These are phyloP conservation scores for Sapria himalayana DNA, from an alignment of 345 rosid genomes.

Conservation along the genomic window DNA sequence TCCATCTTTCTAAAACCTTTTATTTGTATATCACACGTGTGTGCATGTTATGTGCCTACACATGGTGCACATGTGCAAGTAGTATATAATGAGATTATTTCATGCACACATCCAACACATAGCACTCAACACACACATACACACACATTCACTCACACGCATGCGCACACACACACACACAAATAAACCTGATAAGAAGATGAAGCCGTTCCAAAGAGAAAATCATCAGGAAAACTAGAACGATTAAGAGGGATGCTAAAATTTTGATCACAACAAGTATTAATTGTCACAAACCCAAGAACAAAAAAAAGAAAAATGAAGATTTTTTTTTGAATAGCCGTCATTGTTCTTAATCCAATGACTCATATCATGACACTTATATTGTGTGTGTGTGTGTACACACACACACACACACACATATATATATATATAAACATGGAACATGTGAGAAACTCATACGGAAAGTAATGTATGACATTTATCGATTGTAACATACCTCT, in stretches of 20 bases:
- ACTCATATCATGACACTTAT: no score
- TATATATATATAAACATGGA: no score
- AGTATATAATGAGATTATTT: no score
- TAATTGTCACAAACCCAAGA: not conserved
- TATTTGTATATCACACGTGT: not conserved
- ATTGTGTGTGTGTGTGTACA: no score
- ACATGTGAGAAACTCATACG: no score
- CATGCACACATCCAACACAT: not conserved
- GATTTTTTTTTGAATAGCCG: not conserved
- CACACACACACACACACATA: no score
- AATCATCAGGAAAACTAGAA: conserved; percentile 14
- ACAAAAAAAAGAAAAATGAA: not conserved
- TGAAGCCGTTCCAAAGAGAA: conserved; percentile 28
- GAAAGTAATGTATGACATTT: no score
- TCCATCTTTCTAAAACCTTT: no score
- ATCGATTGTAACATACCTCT: no score
- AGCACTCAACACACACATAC: not conserved
- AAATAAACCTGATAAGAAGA: conserved; percentile 18
- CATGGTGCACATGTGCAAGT: no score
- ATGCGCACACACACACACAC: not conserved
- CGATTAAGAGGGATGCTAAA: conserved; percentile 7
- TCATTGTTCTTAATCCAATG: not conserved
- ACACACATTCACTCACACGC: not conserved
- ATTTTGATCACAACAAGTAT: no score
- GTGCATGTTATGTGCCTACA: no score